Conservation (phyloP, 192 early-diverging fungal genomes). For the Funneliformis geosporum region DNA sequence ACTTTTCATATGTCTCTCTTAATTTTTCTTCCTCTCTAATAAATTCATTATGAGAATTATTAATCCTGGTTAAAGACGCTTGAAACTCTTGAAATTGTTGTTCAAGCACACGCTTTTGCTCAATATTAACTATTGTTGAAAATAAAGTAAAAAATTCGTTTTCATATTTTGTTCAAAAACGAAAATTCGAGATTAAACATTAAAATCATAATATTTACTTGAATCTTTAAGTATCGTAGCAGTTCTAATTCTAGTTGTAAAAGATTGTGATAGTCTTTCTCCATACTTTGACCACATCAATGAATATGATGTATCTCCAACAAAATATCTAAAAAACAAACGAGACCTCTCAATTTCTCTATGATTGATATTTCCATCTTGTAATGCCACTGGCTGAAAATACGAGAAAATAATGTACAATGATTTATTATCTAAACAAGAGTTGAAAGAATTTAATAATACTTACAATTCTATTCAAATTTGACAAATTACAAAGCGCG, state of each 20-base stretch:
- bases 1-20: slow-evolving; percentile 33
- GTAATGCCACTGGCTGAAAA: slow-evolving; percentile 38
- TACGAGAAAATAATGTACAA: neutral
- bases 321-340: slow-evolving; percentile 33
- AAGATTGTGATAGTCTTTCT: slow-evolving; percentile 28
- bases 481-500: slow-evolving; percentile 61
- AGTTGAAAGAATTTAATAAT: neutral
- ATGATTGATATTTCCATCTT: slow-evolving; percentile 8
- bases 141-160: neutral
- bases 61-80: slow-evolving; percentile 34
- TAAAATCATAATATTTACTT: slow-evolving; percentile 30
- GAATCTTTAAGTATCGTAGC: slow-evolving; percentile 32
- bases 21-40: slow-evolving; percentile 42
- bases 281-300: slow-evolving; percentile 41
- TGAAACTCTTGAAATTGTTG: slow-evolving; percentile 33
- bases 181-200: no score
- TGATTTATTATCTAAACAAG: neutral
- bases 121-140: slow-evolving; percentile 46
- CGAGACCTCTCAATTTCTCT: slow-evolving; percentile 18
- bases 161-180: no score
- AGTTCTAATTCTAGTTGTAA: slow-evolving; percentile 21
- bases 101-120: slow-evolving; percentile 42
- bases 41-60: slow-evolving; percentile 39
- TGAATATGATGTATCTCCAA: slow-evolving; percentile 32
- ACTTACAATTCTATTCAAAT: slow-evolving; percentile 60